Conservation (phyloP, 768 basidiomycete species). For the Russula brevipes region DNA sequence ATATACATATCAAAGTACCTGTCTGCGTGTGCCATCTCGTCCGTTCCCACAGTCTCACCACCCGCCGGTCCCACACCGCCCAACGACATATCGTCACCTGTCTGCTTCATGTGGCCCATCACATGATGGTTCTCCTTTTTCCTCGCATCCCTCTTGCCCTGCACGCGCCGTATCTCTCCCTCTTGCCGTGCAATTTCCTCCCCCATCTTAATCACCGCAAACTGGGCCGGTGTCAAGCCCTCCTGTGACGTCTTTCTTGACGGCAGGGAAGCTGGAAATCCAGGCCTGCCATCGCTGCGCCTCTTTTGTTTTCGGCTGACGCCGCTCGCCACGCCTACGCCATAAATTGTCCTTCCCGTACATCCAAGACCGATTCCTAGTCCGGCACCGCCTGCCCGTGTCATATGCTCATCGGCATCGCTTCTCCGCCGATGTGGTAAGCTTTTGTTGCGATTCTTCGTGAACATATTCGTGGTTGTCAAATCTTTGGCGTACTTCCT, state of each 20-base stretch:
- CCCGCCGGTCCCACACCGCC: background rate
- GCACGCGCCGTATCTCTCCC: background rate
- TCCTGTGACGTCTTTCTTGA: slow-evolving; percentile 6
- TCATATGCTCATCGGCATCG: slow-evolving; percentile 17
- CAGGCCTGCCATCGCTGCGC: background rate
- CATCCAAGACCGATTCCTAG: slow-evolving; percentile 6
- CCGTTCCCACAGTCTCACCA: slow-evolving; percentile 17
- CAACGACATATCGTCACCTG: background rate
- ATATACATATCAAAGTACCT: slow-evolving; percentile 43
- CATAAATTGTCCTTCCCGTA: slow-evolving; percentile 24
- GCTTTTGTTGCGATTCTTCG: slow-evolving; percentile 11
- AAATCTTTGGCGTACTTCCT: slow-evolving; percentile 10
- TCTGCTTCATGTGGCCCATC: background rate
- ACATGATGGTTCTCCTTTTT: slow-evolving; percentile 4
- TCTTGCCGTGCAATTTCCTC: slow-evolving; percentile 13
- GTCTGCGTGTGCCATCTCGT: slow-evolving; percentile 24
- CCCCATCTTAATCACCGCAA: slow-evolving; percentile 10
- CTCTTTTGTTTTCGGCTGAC: slow-evolving; percentile 8
- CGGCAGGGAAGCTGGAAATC: background rate
- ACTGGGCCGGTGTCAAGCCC: slow-evolving; percentile 1
- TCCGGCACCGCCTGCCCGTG: background rate
- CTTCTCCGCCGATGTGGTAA: slow-evolving; percentile 17
- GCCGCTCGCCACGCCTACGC: slow-evolving; percentile 8
- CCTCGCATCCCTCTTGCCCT: background rate
- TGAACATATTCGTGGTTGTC: background rate